These are phyloP conservation scores for Chytriomyces sp. DNA, from an alignment of 192 early-diverging fungal genomes.

Conservation along the genomic window DNA sequence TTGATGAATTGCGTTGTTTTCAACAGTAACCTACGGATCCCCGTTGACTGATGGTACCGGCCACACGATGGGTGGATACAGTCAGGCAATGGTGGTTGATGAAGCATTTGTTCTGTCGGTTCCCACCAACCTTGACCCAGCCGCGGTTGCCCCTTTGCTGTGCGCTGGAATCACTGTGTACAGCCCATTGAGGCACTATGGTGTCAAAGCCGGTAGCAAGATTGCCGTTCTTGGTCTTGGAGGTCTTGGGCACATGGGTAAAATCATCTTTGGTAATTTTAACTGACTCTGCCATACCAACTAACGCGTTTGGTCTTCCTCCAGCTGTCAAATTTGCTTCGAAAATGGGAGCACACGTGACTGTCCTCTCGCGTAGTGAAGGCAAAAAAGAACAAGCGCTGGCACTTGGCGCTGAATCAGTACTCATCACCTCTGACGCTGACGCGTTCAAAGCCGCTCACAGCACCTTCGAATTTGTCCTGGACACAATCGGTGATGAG, in stretches of 20 bases:
- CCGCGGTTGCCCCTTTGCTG: constrained; percentile 74
- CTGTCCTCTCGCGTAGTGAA: constrained; percentile 33
- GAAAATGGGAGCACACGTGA: constrained; percentile 32
- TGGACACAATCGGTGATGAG: constrained; percentile 30
- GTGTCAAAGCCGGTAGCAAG: constrained; percentile 56
- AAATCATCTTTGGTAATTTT: not conserved
- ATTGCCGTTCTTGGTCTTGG: constrained; percentile 79
- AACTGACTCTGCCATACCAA: not conserved
- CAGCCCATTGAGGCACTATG: constrained; percentile 59
- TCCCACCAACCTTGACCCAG: constrained; percentile 64
- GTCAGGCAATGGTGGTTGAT: not conserved
- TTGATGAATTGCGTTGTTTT: not conserved
- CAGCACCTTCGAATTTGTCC: constrained; percentile 32
- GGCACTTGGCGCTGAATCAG: constrained; percentile 29
- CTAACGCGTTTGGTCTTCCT: not conserved
- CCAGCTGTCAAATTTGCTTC: constrained; percentile 21
- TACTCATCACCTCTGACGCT: constrained; percentile 25
- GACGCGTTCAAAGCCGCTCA: constrained; percentile 18
- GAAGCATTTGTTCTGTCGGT: constrained; percentile 51
- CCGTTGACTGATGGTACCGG: too few species aligned
- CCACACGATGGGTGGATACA: not conserved
- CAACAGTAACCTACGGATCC: too few species aligned
- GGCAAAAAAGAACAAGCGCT: constrained; percentile 25
- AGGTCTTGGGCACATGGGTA: constrained; percentile 73
- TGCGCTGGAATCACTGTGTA: constrained; percentile 84